phyloP scores from a whole-genome alignment of 805 yeast species.

The Metschnikowia bowlesiae region DNA sequence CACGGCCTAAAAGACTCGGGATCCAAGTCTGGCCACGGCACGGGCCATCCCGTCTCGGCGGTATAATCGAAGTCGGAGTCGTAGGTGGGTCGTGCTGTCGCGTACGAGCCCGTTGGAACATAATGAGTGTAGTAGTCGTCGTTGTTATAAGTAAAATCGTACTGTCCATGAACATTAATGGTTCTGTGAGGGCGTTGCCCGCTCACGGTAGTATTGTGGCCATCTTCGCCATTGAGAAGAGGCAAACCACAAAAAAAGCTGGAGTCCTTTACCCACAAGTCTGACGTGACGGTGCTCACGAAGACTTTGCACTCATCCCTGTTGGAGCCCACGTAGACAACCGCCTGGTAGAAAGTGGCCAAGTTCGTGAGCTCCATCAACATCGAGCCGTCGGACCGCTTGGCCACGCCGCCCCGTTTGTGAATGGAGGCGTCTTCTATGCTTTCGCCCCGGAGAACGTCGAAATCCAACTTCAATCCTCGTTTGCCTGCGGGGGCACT shows the following conservation, averaged over 20 bases:
- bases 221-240: too few species aligned
- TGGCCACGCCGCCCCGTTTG: constrained; percentile 1
- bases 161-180: too few species aligned
- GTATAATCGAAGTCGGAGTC: constrained; percentile 12
- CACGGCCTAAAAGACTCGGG: constrained; percentile 11
- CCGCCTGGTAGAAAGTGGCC: neutral
- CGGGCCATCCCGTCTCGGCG: constrained; percentile 16
- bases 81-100: too few species aligned
- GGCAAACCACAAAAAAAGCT: too few species aligned
- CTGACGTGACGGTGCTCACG: constrained; percentile 42
- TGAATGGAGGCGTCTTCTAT: neutral
- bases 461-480: constrained; percentile 8
- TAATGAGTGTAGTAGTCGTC: too few species aligned
- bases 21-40: too few species aligned
- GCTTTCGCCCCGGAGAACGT: constrained; percentile 8
- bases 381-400: constrained; percentile 1
- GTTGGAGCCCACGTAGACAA: constrained; percentile 22
- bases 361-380: neutral
- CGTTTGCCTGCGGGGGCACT: neutral
- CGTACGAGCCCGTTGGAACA: neutral
- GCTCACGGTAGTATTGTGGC: too few species aligned
- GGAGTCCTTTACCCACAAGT: constrained; percentile 30
- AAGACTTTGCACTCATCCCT: constrained; percentile 26
- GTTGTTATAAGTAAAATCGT: too few species aligned
- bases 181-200: too few species aligned